A percentile compares a stretch with the other conserved stretches of the same genome.
These are phyloP conservation scores for Talaromyces albobiverticillius DNA, from an alignment of 2,329 filamentous ascomycete species.

Conservation along the genomic window DNA sequence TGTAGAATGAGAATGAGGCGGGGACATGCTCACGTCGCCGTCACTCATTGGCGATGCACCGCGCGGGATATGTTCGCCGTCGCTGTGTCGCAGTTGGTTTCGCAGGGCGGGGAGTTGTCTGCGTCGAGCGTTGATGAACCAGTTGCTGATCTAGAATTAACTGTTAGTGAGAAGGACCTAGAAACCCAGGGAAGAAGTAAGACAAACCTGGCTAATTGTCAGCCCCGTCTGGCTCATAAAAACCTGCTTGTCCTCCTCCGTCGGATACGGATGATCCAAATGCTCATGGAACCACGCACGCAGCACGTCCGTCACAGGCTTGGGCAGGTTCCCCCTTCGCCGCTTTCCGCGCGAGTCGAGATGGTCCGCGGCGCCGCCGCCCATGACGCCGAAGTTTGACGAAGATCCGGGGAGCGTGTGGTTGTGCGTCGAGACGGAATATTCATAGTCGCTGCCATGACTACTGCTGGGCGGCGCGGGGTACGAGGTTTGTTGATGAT, in stretches of 20 bases:
- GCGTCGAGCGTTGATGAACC: conserved; percentile 52
- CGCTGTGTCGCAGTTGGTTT: conserved; percentile 40
- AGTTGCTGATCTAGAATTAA: conserved; percentile 47
- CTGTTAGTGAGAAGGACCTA: conserved; percentile 15
- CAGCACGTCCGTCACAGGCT: conserved; percentile 79
- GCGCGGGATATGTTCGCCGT: conserved; percentile 23
- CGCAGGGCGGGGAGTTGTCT: conserved; percentile 47
- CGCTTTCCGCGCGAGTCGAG: conserved; percentile 46
- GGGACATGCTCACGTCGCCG: conserved; percentile 5
- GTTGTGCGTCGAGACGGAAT: conserved; percentile 26
- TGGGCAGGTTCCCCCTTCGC: conserved; percentile 82
- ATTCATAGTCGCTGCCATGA: conserved; percentile 32
- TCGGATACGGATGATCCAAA: conserved; percentile 77
- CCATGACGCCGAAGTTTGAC: conserved; percentile 38
- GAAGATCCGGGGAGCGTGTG: conserved; percentile 22
- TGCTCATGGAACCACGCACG: conserved; percentile 77
- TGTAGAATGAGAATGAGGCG: conserved; percentile 20
- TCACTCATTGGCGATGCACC: conserved; percentile 27
- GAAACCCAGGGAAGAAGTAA: no score
- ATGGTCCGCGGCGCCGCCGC: conserved; percentile 36
- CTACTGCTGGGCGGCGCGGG: conserved; percentile 17
- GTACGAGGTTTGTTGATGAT: conserved; percentile 23
- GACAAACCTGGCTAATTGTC: conserved; percentile 63
- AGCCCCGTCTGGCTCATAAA: conserved; percentile 73
- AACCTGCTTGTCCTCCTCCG: conserved; percentile 81